Conservation (phyloP, 1,139 yeast species). For the Nematodospora anomalae region DNA sequence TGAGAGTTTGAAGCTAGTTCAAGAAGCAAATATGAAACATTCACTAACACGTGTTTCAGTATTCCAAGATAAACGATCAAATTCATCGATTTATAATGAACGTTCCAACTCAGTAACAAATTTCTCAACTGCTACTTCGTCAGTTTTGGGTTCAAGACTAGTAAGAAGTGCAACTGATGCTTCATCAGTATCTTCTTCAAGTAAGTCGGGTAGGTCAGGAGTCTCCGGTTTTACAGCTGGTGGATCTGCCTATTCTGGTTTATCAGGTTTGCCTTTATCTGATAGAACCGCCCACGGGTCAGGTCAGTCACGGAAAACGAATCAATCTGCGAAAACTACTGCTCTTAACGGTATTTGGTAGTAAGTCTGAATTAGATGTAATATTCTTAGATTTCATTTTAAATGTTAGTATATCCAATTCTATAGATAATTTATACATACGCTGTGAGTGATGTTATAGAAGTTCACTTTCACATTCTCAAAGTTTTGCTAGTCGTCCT, state of each 20-base stretch:
- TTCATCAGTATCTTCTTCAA: slow-evolving; percentile 24
- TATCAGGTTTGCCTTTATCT: slow-evolving; percentile 8
- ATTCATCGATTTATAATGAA: slow-evolving; percentile 8
- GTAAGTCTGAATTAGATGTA: no score
- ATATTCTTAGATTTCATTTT: no score
- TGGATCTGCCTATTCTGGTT: slow-evolving; percentile 24
- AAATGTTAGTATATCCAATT: no score
- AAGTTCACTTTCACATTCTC: no score
- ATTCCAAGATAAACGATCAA: slow-evolving; percentile 22
- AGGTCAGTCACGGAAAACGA: background rate
- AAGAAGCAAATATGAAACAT: slow-evolving; percentile 1
- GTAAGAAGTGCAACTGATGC: slow-evolving; percentile 32
- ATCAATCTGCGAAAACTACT: background rate
- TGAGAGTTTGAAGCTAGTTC: slow-evolving; percentile 30
- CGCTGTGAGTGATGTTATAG: no score
- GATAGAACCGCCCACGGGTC: background rate
- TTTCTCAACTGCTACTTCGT: slow-evolving; percentile 12
- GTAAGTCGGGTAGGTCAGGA: slow-evolving; percentile 6
- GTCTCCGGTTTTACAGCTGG: slow-evolving; percentile 21
- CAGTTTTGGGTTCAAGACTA: slow-evolving; percentile 26
- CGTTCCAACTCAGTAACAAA: background rate
- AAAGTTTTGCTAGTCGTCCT: no score
- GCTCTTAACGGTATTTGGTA: slow-evolving; percentile 6
- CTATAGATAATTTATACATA: no score
- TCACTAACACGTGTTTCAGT: slow-evolving; percentile 15